Conservation (phyloP, 306 rosid species). For the Crotalaria pallida region DNA sequence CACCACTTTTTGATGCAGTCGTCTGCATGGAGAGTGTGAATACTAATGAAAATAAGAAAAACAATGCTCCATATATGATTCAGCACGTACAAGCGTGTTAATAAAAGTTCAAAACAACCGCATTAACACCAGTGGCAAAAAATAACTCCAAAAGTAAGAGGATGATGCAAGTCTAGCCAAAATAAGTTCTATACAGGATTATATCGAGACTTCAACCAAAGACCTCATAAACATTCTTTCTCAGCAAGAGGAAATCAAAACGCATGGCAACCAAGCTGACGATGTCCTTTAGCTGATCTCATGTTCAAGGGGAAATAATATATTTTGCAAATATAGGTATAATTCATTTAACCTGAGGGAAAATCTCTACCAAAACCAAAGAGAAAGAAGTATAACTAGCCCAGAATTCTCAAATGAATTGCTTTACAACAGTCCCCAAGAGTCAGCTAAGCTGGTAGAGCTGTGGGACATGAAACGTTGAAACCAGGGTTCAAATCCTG, state of each 20-base stretch:
- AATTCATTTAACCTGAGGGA: background rate
- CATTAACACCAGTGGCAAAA: background rate
- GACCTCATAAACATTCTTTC: background rate
- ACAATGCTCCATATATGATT: background rate
- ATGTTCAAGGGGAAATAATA: background rate
- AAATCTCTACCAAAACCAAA: background rate
- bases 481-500: too few relatives aligned
- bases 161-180: background rate
- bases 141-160: constrained; percentile 10
- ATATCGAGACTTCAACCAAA: background rate
- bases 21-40: constrained; percentile 49
- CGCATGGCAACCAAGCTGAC: constrained; percentile 6
- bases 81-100: background rate
- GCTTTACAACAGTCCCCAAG: background rate
- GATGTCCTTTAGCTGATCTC: background rate
- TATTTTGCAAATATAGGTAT: background rate
- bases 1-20: constrained; percentile 73
- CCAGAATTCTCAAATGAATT: background rate
- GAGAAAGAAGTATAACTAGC: background rate
- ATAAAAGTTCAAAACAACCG: background rate
- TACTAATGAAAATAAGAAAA: background rate
- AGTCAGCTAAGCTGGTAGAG: too few relatives aligned
- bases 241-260: background rate
- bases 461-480: too few relatives aligned
- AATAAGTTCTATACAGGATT: background rate